Conservation (phyloP, 73 alveolate genomes). For the Paramecium biaurelia region DNA sequence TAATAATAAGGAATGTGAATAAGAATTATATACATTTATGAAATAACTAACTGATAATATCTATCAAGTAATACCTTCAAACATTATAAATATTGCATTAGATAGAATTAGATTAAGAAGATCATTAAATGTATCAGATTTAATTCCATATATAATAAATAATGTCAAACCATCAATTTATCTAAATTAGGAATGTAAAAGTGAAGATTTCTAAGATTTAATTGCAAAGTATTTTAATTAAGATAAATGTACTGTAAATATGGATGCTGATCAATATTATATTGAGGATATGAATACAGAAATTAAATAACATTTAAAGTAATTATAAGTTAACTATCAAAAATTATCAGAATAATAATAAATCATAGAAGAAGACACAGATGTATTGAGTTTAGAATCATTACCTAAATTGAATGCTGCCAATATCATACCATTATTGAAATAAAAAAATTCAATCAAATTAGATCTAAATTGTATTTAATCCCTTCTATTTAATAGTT, state of each 20-base stretch:
- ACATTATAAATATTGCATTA: neutral
- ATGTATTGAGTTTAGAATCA: constrained; percentile 3
- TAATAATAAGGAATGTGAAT: neutral
- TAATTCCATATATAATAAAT: neutral
- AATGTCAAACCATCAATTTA: neutral
- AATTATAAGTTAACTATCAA: neutral
- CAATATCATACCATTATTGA: neutral
- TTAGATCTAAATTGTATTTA: neutral
- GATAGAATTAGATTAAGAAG: constrained; percentile 42
- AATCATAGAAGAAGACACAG: constrained; percentile 1
- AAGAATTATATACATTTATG: neutral
- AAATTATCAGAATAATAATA: neutral
- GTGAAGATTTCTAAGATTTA: neutral
- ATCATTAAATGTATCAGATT: neutral
- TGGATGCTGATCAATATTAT: neutral
- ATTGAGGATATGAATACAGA: neutral
- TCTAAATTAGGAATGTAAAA: neutral
- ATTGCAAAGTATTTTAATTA: neutral
- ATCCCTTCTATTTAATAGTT: neutral
- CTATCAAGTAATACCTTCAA: neutral
- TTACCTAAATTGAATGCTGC: constrained; percentile 6
- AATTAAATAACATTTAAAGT: neutral
- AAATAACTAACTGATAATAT: neutral
- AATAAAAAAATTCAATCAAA: neutral
- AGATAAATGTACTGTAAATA: neutral